These are phyloP conservation scores for Sarocladium brachiariae DNA, from an alignment of 2,329 filamentous ascomycete species.

Conservation along the genomic window DNA sequence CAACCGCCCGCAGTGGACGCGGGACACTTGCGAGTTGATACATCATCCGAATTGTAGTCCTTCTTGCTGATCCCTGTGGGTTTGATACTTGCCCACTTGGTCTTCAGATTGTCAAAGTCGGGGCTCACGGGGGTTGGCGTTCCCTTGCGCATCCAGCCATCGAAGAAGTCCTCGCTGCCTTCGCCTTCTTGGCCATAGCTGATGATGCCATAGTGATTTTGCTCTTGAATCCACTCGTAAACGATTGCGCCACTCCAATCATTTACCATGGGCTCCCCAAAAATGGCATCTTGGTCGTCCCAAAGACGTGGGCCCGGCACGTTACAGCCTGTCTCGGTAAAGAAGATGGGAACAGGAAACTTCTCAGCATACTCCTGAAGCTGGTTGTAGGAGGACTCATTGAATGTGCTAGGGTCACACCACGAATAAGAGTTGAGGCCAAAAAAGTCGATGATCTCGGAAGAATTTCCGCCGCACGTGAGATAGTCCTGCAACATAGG, in stretches of 20 bases:
- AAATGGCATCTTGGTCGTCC: conserved; percentile 68
- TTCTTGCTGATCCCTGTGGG: conserved; percentile 62
- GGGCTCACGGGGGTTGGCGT: conserved; percentile 66
- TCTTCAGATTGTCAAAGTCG: conserved; percentile 72
- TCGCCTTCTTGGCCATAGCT: conserved; percentile 57
- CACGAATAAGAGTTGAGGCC: conserved; percentile 80
- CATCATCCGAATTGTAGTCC: conserved; percentile 55
- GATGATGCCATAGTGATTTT: conserved; percentile 76
- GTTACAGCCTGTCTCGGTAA: conserved; percentile 86
- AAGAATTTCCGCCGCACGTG: conserved; percentile 64
- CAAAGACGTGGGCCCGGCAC: conserved; percentile 54
- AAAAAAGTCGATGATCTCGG: conserved; percentile 75
- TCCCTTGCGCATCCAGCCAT: conserved; percentile 63
- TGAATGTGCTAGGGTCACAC: conserved; percentile 57
- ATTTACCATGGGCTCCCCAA: conserved; percentile 64
- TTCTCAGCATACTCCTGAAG: conserved; percentile 60
- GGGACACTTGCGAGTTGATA: conserved; percentile 64
- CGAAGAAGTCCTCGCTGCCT: conserved; percentile 33
- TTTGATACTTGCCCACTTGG: conserved; percentile 65
- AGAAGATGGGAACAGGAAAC: conserved; percentile 81
- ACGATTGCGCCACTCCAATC: conserved; percentile 72
- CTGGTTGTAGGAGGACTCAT: conserved; percentile 59
- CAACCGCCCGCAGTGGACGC: conserved; percentile 61
- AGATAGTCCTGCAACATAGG: conserved; percentile 64
- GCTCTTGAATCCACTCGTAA: conserved; percentile 86